A percentile compares a stretch with the other conserved stretches of the same genome.
Conservation (phyloP, 140 eudicot species). For the Flaveria floridana region DNA sequence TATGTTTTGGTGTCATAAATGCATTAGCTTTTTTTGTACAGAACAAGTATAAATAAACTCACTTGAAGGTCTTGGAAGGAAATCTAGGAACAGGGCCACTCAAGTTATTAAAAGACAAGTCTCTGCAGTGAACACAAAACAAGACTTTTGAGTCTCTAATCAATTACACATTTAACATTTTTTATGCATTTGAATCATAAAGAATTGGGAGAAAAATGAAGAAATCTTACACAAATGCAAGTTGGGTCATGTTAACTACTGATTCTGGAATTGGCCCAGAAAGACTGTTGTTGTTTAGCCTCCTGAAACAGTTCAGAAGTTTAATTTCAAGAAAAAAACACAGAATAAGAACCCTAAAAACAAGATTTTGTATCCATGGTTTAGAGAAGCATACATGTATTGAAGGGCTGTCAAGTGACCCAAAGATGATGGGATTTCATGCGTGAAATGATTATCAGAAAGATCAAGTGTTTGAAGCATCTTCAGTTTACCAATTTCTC, state of each 20-base stretch:
- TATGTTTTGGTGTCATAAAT: constrained; percentile 23
- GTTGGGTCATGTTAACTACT: constrained; percentile 70
- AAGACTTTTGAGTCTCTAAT: constrained; percentile 10
- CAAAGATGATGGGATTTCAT: constrained; percentile 64
- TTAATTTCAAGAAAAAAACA: constrained; percentile 13
- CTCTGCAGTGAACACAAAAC: constrained; percentile 46
- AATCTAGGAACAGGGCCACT: constrained; percentile 81
- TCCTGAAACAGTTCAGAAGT: constrained; percentile 45
- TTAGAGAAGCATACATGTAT: constrained; percentile 57
- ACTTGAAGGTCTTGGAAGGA: constrained; percentile 82
- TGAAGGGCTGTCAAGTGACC: constrained; percentile 64
- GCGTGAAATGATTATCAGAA: constrained; percentile 67
- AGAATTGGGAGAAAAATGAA: not conserved
- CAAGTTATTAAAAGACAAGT: constrained; percentile 82
- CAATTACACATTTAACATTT: not conserved
- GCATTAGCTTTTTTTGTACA: constrained; percentile 17
- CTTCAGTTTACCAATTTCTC: constrained; percentile 63
- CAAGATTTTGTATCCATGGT: not conserved
- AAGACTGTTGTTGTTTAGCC: constrained; percentile 83
- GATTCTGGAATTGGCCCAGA: constrained; percentile 66
- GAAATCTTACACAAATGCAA: constrained; percentile 64
- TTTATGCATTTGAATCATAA: constrained; percentile 7
- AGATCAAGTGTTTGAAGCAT: constrained; percentile 91
- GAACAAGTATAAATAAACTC: constrained; percentile 32
- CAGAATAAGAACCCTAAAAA: constrained; percentile 5